Percentiles rank a stretch among this genome's conserved stretches.
These are phyloP conservation scores for Neonectria hederae DNA, from an alignment of 2,329 filamentous ascomycete species.

Conservation along the genomic window DNA sequence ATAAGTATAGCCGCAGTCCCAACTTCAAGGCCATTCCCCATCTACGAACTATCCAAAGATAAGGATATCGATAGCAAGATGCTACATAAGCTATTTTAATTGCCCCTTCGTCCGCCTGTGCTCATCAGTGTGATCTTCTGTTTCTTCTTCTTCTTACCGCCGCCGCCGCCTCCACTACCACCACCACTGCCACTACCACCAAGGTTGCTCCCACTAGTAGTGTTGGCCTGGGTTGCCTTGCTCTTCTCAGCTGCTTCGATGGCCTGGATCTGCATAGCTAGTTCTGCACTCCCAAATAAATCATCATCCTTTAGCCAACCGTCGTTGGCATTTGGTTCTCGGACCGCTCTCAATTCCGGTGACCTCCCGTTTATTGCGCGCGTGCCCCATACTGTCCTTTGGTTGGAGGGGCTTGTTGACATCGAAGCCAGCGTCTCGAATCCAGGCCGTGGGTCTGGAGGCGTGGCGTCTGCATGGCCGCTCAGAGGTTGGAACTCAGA, in stretches of 20 bases:
- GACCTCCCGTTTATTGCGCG: constrained; percentile 68
- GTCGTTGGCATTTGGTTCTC: constrained; percentile 63
- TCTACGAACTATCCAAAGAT: constrained; percentile 4
- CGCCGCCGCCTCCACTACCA: constrained; percentile 36
- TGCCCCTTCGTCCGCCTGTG: constrained; percentile 65
- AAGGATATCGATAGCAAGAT: not conserved
- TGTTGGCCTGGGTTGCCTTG: constrained; percentile 26
- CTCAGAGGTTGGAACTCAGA: constrained; percentile 74
- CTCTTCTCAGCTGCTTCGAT: constrained; percentile 53
- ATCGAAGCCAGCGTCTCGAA: constrained; percentile 78
- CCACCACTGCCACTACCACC: constrained; percentile 44
- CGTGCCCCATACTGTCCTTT: constrained; percentile 94
- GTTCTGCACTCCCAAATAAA: constrained; percentile 70
- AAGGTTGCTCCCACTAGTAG: constrained; percentile 27
- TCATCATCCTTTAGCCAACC: constrained; percentile 89
- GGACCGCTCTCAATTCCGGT: constrained; percentile 59
- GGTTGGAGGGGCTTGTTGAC: constrained; percentile 80
- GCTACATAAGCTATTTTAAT: constrained; percentile 37
- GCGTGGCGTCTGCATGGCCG: constrained; percentile 59
- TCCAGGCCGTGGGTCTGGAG: constrained; percentile 66
- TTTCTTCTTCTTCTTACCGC: constrained; percentile 72
- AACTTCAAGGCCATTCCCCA: constrained; percentile 4
- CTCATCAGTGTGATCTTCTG: constrained; percentile 80
- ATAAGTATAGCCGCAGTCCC: not conserved
- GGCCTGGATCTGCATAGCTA: constrained; percentile 68